These are phyloP conservation scores for Chionographis japonica DNA, from an alignment of 106 monocot species.

Conservation along the genomic window DNA sequence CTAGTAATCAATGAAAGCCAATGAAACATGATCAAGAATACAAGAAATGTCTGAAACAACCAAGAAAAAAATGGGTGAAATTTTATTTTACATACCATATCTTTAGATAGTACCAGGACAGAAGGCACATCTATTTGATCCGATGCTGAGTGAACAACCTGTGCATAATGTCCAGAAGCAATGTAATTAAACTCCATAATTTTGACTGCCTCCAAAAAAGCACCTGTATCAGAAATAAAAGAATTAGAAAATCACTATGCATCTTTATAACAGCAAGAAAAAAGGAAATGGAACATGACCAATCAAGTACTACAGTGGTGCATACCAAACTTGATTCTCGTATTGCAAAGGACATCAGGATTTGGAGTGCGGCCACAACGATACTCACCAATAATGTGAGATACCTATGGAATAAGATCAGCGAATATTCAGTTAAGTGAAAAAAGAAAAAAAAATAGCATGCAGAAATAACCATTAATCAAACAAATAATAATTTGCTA, in stretches of 20 bases:
- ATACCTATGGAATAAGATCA: constrained; percentile 42
- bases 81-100: constrained; percentile 46
- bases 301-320: background rate
- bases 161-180: constrained; percentile 98
- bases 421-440: background rate
- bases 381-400: constrained; percentile 87
- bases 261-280: constrained; percentile 1
- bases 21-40: too few relatives aligned
- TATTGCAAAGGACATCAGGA: constrained; percentile 98
- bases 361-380: constrained; percentile 92
- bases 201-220: constrained; percentile 77
- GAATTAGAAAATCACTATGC: background rate
- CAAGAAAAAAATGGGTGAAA: background rate
- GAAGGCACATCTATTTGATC: constrained; percentile 34
- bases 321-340: constrained; percentile 98
- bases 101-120: constrained; percentile 74
- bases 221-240: constrained; percentile 44
- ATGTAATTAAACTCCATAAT: constrained; percentile 87
- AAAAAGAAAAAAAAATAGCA: background rate
- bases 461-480: too few relatives aligned
- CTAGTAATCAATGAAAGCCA: too few relatives aligned
- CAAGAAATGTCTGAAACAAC: background rate
- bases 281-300: background rate
- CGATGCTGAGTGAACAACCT: constrained; percentile 46
- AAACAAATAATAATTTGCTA: background rate